These are phyloP conservation scores for Solanum microdontum DNA, from an alignment of 257 asterid species.

Conservation along the genomic window DNA sequence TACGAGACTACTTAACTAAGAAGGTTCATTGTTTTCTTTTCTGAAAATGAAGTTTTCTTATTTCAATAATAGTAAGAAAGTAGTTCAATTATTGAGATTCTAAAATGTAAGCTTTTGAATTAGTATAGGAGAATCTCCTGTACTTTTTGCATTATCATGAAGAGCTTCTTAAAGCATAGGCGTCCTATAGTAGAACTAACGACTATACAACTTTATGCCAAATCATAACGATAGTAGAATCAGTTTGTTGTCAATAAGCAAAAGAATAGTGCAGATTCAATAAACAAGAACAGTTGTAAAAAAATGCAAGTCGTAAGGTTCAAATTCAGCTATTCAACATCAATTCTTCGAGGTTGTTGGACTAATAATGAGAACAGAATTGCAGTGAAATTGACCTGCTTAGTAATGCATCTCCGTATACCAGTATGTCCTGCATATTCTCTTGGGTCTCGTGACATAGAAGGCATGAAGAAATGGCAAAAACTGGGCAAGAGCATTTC, in stretches of 20 bases:
- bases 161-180: background rate
- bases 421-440: background rate
- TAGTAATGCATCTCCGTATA: background rate
- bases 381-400: background rate
- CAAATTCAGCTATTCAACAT: background rate
- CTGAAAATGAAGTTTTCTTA: background rate
- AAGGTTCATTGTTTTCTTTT: background rate
- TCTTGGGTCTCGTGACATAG: background rate
- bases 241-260: background rate
- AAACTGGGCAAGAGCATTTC: background rate
- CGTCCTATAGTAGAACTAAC: background rate
- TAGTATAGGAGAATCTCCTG: background rate
- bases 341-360: background rate
- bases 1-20: background rate
- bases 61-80: background rate
- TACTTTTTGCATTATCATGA: background rate
- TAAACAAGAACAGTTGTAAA: background rate
- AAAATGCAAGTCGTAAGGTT: background rate
- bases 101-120: background rate
- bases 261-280: background rate
- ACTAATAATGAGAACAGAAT: background rate
- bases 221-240: background rate
- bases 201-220: background rate
- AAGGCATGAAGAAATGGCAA: background rate
- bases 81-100: background rate